Base-by-base conservation (phyloP, 768 basidiomycete genomes). In the Nidula microcarpa region DNA sequence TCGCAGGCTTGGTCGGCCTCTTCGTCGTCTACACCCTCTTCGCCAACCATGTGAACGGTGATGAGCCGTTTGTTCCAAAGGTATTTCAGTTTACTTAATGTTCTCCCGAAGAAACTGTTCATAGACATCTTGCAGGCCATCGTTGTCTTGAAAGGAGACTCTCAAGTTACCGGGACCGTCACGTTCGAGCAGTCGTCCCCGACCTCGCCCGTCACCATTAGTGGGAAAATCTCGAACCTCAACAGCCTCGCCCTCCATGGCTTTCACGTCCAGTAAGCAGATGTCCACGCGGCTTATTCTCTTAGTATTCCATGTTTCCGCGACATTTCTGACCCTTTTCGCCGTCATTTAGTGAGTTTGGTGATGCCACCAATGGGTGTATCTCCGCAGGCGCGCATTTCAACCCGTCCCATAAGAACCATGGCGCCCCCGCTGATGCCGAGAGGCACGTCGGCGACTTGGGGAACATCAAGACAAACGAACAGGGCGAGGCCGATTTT, bases 201-300 rank as follows among this genome's bases (percentile, higher is more conserved):
- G 55, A 64, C 62, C 51, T 78, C 75, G 2, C 77, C 82, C 23
- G 86, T 89, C 47, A 80, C 70, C 11, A 68, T 93, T 39, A 78
- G 78, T 8, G 89, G 89, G 30, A 74, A 79, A 50, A 72, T 94
- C 56, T 74, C 69, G 53, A 79, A 79, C 55, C 76, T 93, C 44
- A 77, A 81, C 56, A 73, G 83, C 4, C 75, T 75, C 47, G 74
- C 84, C 4, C 63, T 74, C 54, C 79, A 85, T 35, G 91, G 91
- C 5, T 89, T 92, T 73, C 91, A 93, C 68, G 71, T 94, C 53
- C 91, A 94, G 89, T 89, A 58, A 53, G 85, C 73, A 16, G 23
- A 16, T 17, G 23, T 30, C 23, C 23, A 30, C 0, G 23, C 1
- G 23, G 23, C 23, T 30, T 30, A 30, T 30, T 30, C 23, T 30